Evolutionary conservation across 2,329 filamentous ascomycete genomes (phyloP), one percentile per base, ranked within the genome.

Genomic region (Fusarium temperatum): DNA sequence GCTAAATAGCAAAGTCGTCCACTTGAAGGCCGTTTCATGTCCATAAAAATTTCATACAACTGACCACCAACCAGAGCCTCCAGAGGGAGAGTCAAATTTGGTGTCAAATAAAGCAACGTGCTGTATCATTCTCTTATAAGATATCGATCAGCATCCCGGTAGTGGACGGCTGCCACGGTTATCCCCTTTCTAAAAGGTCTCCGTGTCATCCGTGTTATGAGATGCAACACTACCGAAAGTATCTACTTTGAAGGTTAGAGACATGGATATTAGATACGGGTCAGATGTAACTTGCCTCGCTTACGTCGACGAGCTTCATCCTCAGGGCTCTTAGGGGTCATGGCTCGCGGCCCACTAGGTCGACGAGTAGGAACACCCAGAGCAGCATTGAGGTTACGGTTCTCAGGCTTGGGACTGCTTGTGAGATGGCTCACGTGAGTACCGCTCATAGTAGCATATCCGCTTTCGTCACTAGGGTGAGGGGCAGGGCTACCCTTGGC

Each of bases 271-370:
- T 3, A 14, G 12, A 18, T 30, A 11, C 7, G 9, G 14, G 28
- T 36, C 7, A 20, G 12, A 15, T 48, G 7, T 28, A 36, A 70
- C 85, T 78, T 83, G 91, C 89, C 87, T 86, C 89, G 85, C 83
- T 90, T 91, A 47, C 87, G 84, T 74, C 88, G 83, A 72, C 86
- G 81, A 14, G 83, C 83, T 26, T 86, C 86, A 47, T 87, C 85
- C 53, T 86, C 83, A 1, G 83, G 83, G 65, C 84, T 87, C 80
- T 85, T 89, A 1, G 89, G 89, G 10, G 89, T 90, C 89, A 91
- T 91, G 24, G 89, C 88, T 71, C 89, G 82, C 20, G 89, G 89
- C 28, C 89, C 89, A 60, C 87, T 90, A 30, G 89, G 89, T 65
- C 88, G 81, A 55, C 89, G 84, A 14, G 84, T 80, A n/a, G 87